These are phyloP conservation scores for Hanseniaspora mollemarum DNA, from an alignment of 805 yeast species.

Conservation along the genomic window DNA sequence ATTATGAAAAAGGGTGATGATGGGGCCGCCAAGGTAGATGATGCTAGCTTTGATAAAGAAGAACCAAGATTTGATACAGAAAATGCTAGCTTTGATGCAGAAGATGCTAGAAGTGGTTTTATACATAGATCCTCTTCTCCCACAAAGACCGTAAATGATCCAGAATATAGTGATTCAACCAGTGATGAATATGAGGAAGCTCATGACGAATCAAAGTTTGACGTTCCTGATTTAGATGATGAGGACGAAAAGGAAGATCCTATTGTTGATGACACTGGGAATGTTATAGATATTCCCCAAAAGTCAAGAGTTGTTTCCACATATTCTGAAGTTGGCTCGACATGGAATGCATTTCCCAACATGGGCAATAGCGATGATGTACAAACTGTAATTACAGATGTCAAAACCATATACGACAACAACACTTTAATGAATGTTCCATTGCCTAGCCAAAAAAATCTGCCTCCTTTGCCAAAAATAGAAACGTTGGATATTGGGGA, in stretches of 20 bases:
- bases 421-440: slow-evolving; percentile 31
- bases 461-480: slow-evolving; percentile 29
- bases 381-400: slow-evolving; percentile 27
- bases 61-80: too few relatives aligned
- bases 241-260: slow-evolving; percentile 24
- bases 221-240: slow-evolving; percentile 15
- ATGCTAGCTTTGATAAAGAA: too few relatives aligned
- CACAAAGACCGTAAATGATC: not conserved
- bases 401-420: slow-evolving; percentile 30
- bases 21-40: not conserved
- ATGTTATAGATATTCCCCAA: slow-evolving; percentile 27
- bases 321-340: slow-evolving; percentile 28
- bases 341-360: slow-evolving; percentile 30
- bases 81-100: not conserved
- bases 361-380: slow-evolving; percentile 20
- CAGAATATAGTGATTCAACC: slow-evolving; percentile 5
- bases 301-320: slow-evolving; percentile 24
- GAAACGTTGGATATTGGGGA: not conserved
- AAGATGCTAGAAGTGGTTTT: slow-evolving; percentile 11
- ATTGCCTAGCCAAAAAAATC: slow-evolving; percentile 21
- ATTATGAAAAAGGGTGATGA: not conserved
- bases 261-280: slow-evolving; percentile 28
- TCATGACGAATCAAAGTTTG: not conserved
- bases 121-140: slow-evolving; percentile 5
- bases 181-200: not conserved